Percentiles rank a stretch among this genome's conserved stretches.
Evolutionary conservation across 2,329 filamentous ascomycete genomes (phyloP).

Genomic region (Fusarium pseudonygamai): DNA sequence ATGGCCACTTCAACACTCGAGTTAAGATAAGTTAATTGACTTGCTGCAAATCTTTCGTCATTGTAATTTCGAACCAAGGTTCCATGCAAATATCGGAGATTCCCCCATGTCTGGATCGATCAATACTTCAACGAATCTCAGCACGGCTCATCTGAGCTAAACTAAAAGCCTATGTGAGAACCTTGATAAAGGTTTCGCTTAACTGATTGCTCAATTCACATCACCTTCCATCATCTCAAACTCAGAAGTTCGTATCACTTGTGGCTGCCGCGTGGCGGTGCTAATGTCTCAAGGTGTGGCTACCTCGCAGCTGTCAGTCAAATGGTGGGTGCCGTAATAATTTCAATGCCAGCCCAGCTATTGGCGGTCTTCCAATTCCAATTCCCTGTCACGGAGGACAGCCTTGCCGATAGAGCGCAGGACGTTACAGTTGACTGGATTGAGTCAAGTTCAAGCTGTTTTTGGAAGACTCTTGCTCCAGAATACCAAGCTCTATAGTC

Average conservation of each 20-base stretch:
- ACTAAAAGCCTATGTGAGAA: background rate
- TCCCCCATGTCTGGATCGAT: conserved; percentile 18
- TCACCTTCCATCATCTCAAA: background rate
- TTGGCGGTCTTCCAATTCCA: conserved; percentile 10
- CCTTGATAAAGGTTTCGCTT: conserved; percentile 20
- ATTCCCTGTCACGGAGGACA: conserved; percentile 1
- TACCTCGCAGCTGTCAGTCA: conserved; percentile 29
- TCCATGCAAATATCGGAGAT: conserved; percentile 9
- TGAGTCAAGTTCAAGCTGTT: background rate
- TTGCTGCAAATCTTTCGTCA: conserved; percentile 1
- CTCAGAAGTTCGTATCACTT: background rate
- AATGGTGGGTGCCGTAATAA: conserved; percentile 17
- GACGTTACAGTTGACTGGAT: background rate
- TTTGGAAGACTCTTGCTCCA: background rate
- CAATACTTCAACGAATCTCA: background rate
- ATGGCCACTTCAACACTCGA: background rate
- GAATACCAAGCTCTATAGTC: background rate
- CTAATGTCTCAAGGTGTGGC: conserved; percentile 24
- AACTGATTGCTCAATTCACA: conserved; percentile 1
- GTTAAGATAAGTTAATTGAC: background rate
- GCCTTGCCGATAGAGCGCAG: conserved; percentile 19
- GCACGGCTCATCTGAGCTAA: background rate
- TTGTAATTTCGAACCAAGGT: conserved; percentile 6
- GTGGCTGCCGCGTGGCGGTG: conserved; percentile 26
- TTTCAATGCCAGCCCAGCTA: conserved; percentile 23